Percentiles rank a stretch among this genome's conserved stretches.
Conservation (phyloP, 345 rosid genomes). For the Anastatica hierochuntica region DNA sequence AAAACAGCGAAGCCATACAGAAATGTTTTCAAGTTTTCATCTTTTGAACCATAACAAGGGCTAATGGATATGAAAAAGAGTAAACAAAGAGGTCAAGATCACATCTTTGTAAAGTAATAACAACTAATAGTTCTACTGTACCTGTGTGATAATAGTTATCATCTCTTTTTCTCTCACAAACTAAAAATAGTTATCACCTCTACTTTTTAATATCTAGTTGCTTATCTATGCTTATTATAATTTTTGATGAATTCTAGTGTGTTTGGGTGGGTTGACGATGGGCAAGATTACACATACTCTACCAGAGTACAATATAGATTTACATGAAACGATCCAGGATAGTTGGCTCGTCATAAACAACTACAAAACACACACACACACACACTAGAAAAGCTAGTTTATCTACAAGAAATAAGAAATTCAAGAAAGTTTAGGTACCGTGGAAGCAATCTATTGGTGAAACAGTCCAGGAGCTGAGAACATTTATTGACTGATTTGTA, state of each 20-base stretch:
- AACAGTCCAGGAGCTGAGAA: slow-evolving; percentile 64
- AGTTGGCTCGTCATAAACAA: background rate
- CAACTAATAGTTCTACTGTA: background rate
- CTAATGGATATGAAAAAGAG: background rate
- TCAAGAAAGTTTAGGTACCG: slow-evolving; percentile 44
- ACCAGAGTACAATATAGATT: slow-evolving; percentile 1
- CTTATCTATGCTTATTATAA: too few relatives aligned
- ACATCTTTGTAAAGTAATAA: background rate
- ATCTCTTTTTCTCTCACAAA: background rate
- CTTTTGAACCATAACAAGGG: background rate
- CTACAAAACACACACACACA: background rate
- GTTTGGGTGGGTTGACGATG: too few relatives aligned
- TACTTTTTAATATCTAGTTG: background rate
- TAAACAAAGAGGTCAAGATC: background rate
- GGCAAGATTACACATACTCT: too few relatives aligned
- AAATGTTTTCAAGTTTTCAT: background rate
- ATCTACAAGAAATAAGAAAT: slow-evolving; percentile 4
- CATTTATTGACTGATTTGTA: slow-evolving; percentile 33
- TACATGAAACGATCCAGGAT: background rate
- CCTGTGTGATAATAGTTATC: background rate
- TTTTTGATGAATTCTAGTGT: too few relatives aligned
- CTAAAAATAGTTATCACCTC: background rate
- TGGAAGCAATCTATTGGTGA: slow-evolving; percentile 56
- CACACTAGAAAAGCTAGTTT: background rate
- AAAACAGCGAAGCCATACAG: background rate